Conservation (phyloP, 2,329 filamentous ascomycete species). For the Diplodia scrobiculata region DNA sequence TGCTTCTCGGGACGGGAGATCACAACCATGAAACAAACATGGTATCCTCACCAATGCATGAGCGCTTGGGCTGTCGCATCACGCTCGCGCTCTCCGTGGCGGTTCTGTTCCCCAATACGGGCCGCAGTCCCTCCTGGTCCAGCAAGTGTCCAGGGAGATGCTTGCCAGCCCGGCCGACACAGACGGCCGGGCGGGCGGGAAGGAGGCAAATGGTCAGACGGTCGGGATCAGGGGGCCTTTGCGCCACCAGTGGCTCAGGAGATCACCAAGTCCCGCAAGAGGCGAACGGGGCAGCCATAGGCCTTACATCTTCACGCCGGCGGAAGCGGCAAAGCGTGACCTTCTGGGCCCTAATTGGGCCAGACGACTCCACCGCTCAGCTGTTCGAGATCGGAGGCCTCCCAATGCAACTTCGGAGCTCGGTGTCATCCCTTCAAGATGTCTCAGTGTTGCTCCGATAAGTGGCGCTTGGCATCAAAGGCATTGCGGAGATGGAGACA, state of each 20-base stretch:
- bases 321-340: background rate
- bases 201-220: background rate
- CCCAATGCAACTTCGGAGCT: conserved; percentile 5
- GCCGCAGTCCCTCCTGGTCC: background rate
- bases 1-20: conserved; percentile 6
- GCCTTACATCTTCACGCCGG: background rate
- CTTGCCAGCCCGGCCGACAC: background rate
- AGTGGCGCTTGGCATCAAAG: conserved; percentile 2
- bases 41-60: background rate
- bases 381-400: background rate
- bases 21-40: conserved; percentile 9
- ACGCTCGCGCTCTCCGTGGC: background rate
- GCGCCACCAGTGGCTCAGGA: conserved; percentile 10
- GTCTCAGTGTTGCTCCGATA: conserved; percentile 8
- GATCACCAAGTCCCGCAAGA: conserved; percentile 14
- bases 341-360: conserved; percentile 1
- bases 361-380: conserved; percentile 5
- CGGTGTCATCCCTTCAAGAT: conserved; percentile 15
- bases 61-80: background rate
- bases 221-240: background rate
- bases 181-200: background rate
- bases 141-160: conserved; percentile 2
- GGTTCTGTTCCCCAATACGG: background rate
- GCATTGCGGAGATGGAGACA: background rate
- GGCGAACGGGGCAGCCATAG: conserved; percentile 10